phyloP scores from a whole-genome alignment of 1,139 yeast genomes.

The Blastobotrys capitulatus region DNA sequence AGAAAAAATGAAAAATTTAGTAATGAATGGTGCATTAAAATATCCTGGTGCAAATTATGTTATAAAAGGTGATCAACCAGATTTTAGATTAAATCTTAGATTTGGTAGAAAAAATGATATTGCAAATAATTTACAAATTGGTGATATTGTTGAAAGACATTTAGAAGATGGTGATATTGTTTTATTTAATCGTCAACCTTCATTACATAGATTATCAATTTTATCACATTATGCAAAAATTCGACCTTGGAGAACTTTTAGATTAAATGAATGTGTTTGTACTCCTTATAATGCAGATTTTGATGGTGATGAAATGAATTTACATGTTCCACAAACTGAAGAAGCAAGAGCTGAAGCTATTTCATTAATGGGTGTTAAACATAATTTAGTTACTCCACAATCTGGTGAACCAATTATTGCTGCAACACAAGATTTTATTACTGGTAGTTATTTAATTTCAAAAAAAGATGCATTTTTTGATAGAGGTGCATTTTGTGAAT shows the following conservation, averaged over 20 bases:
- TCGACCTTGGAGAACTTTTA: conserved; percentile 96
- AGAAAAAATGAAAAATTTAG: conserved; percentile 64
- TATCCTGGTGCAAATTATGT: conserved; percentile 98
- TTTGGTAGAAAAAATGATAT: conserved; percentile 80
- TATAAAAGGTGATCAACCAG: conserved; percentile 66
- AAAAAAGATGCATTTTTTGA: conserved; percentile 92
- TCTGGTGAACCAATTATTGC: conserved; percentile 99
- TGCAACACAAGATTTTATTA: conserved; percentile 98
- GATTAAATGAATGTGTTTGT: conserved; percentile 98
- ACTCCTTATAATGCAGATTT: conserved; percentile 99
- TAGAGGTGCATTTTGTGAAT: conserved; percentile 74
- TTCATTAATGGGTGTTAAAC: conserved; percentile 95
- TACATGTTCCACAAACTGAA: conserved; percentile 98
- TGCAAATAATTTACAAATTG: conserved; percentile 71
- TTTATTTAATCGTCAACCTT: conserved; percentile 95
- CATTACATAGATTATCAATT: conserved; percentile 90
- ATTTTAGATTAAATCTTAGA: conserved; percentile 79
- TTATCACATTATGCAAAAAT: conserved; percentile 93
- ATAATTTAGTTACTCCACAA: conserved; percentile 89
- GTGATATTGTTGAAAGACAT: conserved; percentile 97
- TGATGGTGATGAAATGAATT: conserved; percentile 99
- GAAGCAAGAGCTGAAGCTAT: conserved; percentile 99
- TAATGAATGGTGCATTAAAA: conserved; percentile 76
- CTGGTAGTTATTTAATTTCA: conserved; percentile 89
- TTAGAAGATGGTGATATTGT: conserved; percentile 96